Base-by-base conservation (phyloP, 495 filamentous ascomycete species). In the Talaromyces nanjingensis region DNA sequence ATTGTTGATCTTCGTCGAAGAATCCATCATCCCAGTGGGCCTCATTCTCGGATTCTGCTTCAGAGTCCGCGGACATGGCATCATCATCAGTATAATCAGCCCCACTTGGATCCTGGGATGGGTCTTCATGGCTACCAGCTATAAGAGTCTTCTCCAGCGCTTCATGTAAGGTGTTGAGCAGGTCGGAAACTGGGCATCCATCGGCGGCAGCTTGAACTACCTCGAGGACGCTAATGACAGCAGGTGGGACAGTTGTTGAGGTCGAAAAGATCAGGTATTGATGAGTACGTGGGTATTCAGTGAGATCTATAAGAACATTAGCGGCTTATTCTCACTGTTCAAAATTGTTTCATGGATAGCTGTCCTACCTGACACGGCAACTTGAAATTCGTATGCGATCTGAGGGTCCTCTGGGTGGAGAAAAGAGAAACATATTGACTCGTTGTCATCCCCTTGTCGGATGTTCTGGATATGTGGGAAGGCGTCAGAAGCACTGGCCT, bases 211-310 rank as follows among this genome's bases (percentile, higher is more conserved):
- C 29, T 63, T 72, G 71, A 14, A 80, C 66, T 12, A 74, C 69
- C 66, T 83, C 76, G 16, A 88, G 71, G 33, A 79, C 74, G 1
- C 71, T 66, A 6, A 80, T 77, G 27, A 88, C 73, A 7, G 70
- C 60, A 2, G 65, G 66, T 12, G 80, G 73, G 27, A 79, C 74
- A 63, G 84, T 73, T 0, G 86, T 79, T 3, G 80, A 78, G 11
- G 77, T 79, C 14, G 85, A 79, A 66, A 81, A 91, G 42, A 89
- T 67, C 63, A 86, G 79, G 64, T 84, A 89, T 52, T 72, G 74
- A 67, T 90, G 89, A 29, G 70, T 70, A 22, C 72, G 75, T 2
- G 89, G 90, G 65, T 93, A 93, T 8, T 90, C 86, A 47, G 77
- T 74, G 4, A 86, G 68, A 64, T 91, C 86, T 84, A 65, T 55